phyloP scores from a whole-genome alignment of 805 yeast genomes.

The Lipomyces orientalis region DNA sequence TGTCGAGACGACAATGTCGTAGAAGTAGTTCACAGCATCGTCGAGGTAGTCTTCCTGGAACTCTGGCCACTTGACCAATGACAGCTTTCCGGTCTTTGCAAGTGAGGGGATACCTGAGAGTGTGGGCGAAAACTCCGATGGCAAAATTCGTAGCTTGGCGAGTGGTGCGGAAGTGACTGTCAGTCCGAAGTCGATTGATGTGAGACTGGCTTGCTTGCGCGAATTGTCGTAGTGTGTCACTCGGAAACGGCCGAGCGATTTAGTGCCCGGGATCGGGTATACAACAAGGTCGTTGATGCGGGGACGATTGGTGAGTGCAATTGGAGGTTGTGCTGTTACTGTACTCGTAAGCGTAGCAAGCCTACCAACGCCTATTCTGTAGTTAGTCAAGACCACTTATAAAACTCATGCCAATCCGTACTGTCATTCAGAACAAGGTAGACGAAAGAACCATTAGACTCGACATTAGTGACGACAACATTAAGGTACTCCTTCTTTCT shows the following conservation, averaged over 20 bases:
- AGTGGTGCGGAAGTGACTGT: constrained; percentile 28
- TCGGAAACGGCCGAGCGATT: constrained; percentile 25
- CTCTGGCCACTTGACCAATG: constrained; percentile 31
- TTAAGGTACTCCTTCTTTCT: constrained; percentile 45
- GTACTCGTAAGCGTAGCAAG: constrained; percentile 18
- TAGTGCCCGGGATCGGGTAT: constrained; percentile 23
- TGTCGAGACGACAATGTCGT: constrained; percentile 30
- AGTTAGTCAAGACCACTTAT: not conserved
- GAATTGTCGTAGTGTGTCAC: constrained; percentile 25
- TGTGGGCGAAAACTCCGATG: constrained; percentile 16
- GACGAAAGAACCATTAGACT: constrained; percentile 41
- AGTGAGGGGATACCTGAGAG: constrained; percentile 32
- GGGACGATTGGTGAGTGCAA: constrained; percentile 15
- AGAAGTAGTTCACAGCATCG: constrained; percentile 27
- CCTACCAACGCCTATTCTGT: not conserved
- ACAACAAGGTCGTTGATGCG: constrained; percentile 31
- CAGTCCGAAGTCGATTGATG: constrained; percentile 32
- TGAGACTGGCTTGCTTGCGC: constrained; percentile 20
- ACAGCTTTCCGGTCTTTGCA: constrained; percentile 32
- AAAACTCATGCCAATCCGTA: not conserved
- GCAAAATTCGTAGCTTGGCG: constrained; percentile 24
- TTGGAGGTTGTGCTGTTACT: constrained; percentile 13
- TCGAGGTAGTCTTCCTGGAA: constrained; percentile 34
- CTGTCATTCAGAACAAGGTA: constrained; percentile 27
- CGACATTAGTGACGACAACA: constrained; percentile 44